These are phyloP conservation scores for Leccinellum albellum DNA, from an alignment of 768 basidiomycete species.

Conservation along the genomic window DNA sequence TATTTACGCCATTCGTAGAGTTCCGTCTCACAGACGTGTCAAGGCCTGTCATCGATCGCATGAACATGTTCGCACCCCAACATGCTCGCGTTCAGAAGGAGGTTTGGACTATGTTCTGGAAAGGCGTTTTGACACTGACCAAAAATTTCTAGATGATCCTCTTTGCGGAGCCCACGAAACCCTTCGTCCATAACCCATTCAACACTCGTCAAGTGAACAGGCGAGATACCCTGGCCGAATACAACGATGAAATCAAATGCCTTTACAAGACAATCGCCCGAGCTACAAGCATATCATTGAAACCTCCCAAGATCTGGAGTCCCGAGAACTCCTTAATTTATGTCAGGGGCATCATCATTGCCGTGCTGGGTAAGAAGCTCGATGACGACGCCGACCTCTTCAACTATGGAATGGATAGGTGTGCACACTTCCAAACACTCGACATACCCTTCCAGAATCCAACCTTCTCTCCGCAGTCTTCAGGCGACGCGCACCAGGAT, in stretches of 20 bases:
- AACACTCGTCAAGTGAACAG: conserved; percentile 5
- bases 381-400: conserved; percentile 11
- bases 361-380: conserved; percentile 11
- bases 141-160: conserved; percentile 13
- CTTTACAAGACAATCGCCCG: conserved; percentile 10
- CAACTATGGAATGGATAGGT: conserved; percentile 11
- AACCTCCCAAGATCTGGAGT: conserved; percentile 17
- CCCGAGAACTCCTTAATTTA: conserved; percentile 10
- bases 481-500: conserved; percentile 41
- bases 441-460: neutral
- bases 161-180: conserved; percentile 8
- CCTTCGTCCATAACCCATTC: conserved; percentile 5
- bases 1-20: neutral
- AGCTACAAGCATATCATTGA: conserved; percentile 2
- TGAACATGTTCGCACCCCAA: conserved; percentile 21
- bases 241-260: conserved; percentile 10
- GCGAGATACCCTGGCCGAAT: conserved; percentile 8
- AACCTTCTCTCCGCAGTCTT: conserved; percentile 25
- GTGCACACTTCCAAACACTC: neutral
- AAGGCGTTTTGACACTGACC: neutral
- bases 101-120: conserved; percentile 1
- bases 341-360: conserved; percentile 12
- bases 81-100: conserved; percentile 21
- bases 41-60: conserved; percentile 14
- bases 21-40: neutral